These are phyloP conservation scores for Physcomitrellopsis africana DNA, from an alignment of 225 moss, liverwort and hornwort species.

Conservation along the genomic window DNA sequence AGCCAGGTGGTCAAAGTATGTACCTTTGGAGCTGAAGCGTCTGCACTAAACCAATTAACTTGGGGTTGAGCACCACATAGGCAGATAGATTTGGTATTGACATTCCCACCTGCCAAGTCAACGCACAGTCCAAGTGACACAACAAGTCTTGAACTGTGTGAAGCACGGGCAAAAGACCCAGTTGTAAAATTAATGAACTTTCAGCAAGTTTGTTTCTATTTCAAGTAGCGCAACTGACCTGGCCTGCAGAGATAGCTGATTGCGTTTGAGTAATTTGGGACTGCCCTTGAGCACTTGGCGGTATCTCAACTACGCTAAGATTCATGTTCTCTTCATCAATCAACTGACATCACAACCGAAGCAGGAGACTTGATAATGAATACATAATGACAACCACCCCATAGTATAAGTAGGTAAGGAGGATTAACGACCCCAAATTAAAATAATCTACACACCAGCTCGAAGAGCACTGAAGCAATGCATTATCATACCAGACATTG, in stretches of 20 bases:
- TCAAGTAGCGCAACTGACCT: conserved; percentile 38
- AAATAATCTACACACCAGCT: conserved; percentile 10
- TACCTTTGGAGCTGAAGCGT: conserved; percentile 86
- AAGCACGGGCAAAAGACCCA: conserved; percentile 7
- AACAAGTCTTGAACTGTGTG: conserved; percentile 24
- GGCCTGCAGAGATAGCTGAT: conserved; percentile 48
- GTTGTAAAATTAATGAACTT: conserved; percentile 12
- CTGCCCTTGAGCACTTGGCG: conserved; percentile 62
- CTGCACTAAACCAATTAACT: conserved; percentile 74
- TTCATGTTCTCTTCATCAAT: conserved; percentile 72
- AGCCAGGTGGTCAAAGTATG: conserved; percentile 13
- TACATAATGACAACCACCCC: conserved; percentile 5
- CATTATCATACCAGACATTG: conserved; percentile 17
- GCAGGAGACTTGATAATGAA: conserved; percentile 36
- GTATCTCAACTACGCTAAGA: conserved; percentile 56
- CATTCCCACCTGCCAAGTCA: conserved; percentile 71
- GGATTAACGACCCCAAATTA: background rate
- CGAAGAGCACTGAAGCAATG: conserved; percentile 1
- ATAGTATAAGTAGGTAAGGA: conserved; percentile 5
- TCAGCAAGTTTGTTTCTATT: conserved; percentile 15
- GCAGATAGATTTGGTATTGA: conserved; percentile 81
- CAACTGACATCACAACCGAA: conserved; percentile 43
- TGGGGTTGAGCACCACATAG: conserved; percentile 82
- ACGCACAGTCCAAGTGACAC: conserved; percentile 39
- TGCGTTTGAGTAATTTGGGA: conserved; percentile 45